phyloP scores from a whole-genome alignment of 192 early-diverging fungal species.

The Coemansia sp. region DNA sequence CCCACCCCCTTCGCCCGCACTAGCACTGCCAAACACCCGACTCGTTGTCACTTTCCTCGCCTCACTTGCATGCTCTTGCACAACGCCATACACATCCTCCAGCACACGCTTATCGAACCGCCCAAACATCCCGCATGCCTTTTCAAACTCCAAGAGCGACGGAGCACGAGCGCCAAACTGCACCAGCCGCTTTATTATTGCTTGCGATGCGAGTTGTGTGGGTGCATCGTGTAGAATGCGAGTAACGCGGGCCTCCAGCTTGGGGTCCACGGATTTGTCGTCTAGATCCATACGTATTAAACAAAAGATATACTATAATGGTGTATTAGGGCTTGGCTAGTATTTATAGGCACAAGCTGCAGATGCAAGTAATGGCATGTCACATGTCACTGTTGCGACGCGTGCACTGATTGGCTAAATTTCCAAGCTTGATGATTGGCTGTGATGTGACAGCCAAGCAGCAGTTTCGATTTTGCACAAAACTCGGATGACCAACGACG shows the following conservation, averaged over 20 bases:
- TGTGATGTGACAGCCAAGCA: neutral
- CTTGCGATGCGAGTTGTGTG: conserved; percentile 15
- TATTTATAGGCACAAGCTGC: neutral
- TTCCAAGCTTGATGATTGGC: conserved; percentile 9
- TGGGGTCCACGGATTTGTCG: conserved; percentile 9
- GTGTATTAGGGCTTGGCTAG: neutral
- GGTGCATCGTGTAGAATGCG: conserved; percentile 23
- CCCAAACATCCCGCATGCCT: conserved; percentile 45
- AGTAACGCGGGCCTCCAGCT: conserved; percentile 23
- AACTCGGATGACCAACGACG: neutral
- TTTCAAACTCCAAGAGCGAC: conserved; percentile 31
- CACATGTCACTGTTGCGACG: neutral
- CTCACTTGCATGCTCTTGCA: conserved; percentile 13
- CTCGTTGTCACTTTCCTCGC: neutral
- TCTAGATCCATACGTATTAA: conserved; percentile 32
- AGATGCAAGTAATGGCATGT: neutral
- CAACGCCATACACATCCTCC: conserved; percentile 16
- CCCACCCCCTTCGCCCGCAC: conserved; percentile 10
- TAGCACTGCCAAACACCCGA: conserved; percentile 16
- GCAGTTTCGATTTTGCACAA: conserved; percentile 17
- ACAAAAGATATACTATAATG: neutral
- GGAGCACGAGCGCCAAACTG: conserved; percentile 29
- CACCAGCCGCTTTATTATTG: conserved; percentile 32
- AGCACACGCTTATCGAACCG: conserved; percentile 35
- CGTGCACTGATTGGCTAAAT: neutral